These are phyloP conservation scores for Syzygium aromaticum DNA, from an alignment of 345 rosid genomes.

Conservation along the genomic window DNA sequence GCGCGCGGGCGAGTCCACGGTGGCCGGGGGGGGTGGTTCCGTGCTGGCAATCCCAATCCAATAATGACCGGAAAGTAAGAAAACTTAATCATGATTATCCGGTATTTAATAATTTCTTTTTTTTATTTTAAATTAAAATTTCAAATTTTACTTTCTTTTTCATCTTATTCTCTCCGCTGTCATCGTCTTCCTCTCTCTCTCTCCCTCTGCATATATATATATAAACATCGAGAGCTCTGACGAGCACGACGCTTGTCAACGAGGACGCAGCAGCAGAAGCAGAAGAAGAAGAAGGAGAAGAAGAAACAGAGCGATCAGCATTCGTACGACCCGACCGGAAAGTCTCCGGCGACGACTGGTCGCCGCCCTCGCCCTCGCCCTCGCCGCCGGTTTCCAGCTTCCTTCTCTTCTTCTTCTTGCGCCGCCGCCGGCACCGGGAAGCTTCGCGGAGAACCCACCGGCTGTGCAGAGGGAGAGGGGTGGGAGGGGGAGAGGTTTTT, in stretches of 20 bases:
- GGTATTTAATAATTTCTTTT: neutral
- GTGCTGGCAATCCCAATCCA: neutral
- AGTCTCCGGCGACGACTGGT: neutral
- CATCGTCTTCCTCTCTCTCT: neutral
- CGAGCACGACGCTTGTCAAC: neutral
- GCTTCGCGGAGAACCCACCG: too few species aligned
- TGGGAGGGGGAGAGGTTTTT: neutral
- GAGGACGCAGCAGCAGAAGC: neutral
- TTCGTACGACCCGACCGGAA: neutral
- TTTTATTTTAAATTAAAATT: neutral
- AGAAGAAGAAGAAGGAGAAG: neutral
- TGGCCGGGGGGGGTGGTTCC: neutral
- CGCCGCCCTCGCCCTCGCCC: neutral
- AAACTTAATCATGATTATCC: neutral
- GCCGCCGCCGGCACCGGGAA: too few species aligned
- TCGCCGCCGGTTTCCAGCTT: too few species aligned
- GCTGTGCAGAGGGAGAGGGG: neutral
- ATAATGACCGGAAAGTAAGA: neutral
- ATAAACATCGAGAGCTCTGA: neutral
- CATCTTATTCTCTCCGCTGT: neutral
- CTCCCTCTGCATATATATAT: neutral
- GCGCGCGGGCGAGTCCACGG: neutral
- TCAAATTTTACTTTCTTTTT: neutral
- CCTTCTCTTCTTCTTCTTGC: too few species aligned
- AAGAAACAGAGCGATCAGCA: neutral